Conservation (phyloP, 352 stramenopile species). For the Phytophthora quininea region DNA sequence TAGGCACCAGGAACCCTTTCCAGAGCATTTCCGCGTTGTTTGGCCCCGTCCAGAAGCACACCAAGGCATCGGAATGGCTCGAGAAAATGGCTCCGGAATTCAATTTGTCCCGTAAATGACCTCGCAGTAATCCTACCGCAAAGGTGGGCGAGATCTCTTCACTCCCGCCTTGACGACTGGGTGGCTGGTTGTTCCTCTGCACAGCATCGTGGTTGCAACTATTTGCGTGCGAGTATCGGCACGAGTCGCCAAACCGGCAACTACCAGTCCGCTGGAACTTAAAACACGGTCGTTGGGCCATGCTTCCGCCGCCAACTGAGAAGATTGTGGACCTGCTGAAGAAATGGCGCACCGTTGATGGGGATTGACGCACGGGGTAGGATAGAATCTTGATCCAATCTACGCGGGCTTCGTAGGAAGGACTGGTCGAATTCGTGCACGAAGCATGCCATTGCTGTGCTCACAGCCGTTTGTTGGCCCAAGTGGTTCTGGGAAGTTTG, state of each 20-base stretch:
- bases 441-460: no score
- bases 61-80: constrained; percentile 34
- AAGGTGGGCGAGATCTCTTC: constrained; percentile 9
- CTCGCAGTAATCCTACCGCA: constrained; percentile 22
- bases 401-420: no score
- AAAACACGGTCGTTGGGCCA: constrained; percentile 18
- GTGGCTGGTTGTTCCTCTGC: no score
- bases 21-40: constrained; percentile 33
- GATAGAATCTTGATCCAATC: no score
- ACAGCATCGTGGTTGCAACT: neutral
- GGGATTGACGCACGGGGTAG: no score
- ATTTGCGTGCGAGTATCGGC: constrained; percentile 21
- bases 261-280: constrained; percentile 26
- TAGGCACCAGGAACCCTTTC: constrained; percentile 36
- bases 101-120: constrained; percentile 29
- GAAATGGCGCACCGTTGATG: neutral
- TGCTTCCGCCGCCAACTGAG: neutral
- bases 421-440: no score
- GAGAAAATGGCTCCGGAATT: constrained; percentile 20
- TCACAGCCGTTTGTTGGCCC: no score
- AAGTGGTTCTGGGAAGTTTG: no score
- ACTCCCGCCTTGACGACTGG: neutral
- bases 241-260: constrained; percentile 33
- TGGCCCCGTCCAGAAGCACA: constrained; percentile 28
- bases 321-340: constrained; percentile 15